Base-by-base conservation (phyloP, 2,329 filamentous ascomycete genomes). In the Chrysoporthe deuterocubensis region DNA sequence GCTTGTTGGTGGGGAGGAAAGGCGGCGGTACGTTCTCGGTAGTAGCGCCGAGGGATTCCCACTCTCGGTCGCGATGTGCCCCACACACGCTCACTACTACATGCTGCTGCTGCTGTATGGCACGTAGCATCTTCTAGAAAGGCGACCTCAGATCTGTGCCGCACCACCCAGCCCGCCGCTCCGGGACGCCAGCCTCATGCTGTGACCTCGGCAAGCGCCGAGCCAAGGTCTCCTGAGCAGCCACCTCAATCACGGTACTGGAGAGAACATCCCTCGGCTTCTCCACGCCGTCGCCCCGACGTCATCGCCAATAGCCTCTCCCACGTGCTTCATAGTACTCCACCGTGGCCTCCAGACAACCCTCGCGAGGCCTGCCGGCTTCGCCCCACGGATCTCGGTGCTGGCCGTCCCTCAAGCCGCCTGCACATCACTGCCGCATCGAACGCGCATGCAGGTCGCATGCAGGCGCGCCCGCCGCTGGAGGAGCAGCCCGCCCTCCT, bases 1-100 rank as follows among this genome's bases (percentile, higher is more conserved):
- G 26, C 26, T 26, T 26, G 26, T 2, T 26, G 26, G 26, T 26
- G 26, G 26, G 26, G 26, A 26, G 26, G 26, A 26, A 26, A 26
- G 26, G 26, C 26, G 13, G 26, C 37, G 37, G 16, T 7, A 32
- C 26, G 21, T 32, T 14, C 26, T 54, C 50, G 21, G 50, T 54
- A 54, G 50, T 54, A 32, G 14, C 50, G 50, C 21, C 50, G 50
- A 54, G 32, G 50, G 26, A 54, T 54, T 54, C 7, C 50, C 50
- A 9, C 26, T 54, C 48, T 52, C 21, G 26, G 50, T 54, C 50
- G 32, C 11, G 13, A 16, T 3, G 9, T 32, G 21, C 13, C 11
- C 50, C 48, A 26, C 48, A 8, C 48, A 2, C 9, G 9, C 37
- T 9, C 26, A 32, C 48, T 52, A 26, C 26, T 26, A 26, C 26